Base-by-base conservation (phyloP, 345 rosid species). In the Raphanus raphanistrum region DNA sequence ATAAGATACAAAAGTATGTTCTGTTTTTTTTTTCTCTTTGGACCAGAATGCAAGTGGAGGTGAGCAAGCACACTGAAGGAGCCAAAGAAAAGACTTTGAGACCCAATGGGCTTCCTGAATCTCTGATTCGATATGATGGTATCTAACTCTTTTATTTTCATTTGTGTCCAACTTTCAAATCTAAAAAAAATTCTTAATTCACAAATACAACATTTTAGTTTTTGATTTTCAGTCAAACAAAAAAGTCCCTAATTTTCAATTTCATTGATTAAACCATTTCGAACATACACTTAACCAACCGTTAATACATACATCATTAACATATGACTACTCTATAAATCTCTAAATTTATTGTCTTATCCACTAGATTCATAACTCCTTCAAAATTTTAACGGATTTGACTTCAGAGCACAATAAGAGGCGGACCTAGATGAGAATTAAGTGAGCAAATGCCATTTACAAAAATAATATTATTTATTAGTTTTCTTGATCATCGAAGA, bases 91-190 rank as follows among this genome's bases (percentile, higher is more conserved):
- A 92, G 82, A 61, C 31, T 72, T 6, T 88, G 29, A 90, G 98
- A 26, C 98, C 98, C 73, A 94, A 92, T 84, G 98, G 98, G 82
- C 82, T 94, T 84, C 95, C 98, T 0, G 98, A 92, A 79, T 94
- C 98, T 72, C 84, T 94, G 66, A 94, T 94, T 52, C 88, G 95
- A 76, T 94, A 94, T 16, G 98, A 94, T 76, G 97, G 98, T 94
- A 28, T 65, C 50, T 26, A n/a, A 28, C 4, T 55, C 2, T 15
- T 52, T 17, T 11, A 0, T 16, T 15, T 26, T 3, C 6, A 15
- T 8, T 67, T 45, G 5, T 10, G 5, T 11, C 50, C n/a, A 43
- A 43, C 50, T 43, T 43, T 11, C 50, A 43, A 43, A 43, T 43
- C 13, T 21, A 11, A 43, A 43, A 15, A 43, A 43, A 43, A 11